Base-by-base conservation (phyloP, 345 rosid species). In the Euphorbia lathyris region DNA sequence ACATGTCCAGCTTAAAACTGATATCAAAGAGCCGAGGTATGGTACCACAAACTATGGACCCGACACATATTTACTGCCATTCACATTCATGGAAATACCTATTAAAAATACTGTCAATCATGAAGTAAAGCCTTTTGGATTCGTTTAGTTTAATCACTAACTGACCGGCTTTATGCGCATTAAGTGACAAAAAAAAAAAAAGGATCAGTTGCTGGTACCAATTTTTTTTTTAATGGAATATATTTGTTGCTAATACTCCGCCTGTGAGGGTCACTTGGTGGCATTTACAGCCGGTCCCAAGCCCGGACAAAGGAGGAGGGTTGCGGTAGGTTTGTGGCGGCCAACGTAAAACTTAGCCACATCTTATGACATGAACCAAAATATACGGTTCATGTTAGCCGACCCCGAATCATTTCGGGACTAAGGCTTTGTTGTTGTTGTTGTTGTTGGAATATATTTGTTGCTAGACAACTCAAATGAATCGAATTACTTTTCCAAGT, bases 11-110 rank as follows among this genome's bases (percentile, higher is more conserved):
- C 96, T 95, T 72, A 87, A 80, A 84, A 70, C 79, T 57, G 94
- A 90, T 66, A 81, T 95, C 69, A 83, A 75, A 75, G 93, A 95
- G 82, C 99, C 99, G 78, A 95, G 98, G 99, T 95, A 72, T 81
- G 89, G 30, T 66, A 47, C 38, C 61, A 11, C 51, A 51, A 1
- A 38, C 36, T 50, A 42, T 14, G 29, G 16, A 13, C 23, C n/a
- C n/a, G 48, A 47, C 1, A 14, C 29, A 17, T 13, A 12, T 51
- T 51, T 4, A 38, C 51, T 40, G 30, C 51, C 29, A 61, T 0
- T 56, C 29, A 56, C 25, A 22, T 26, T 62, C 48, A 20, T 12
- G 42, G 51, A 29, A 42, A 9, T 40, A 5, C 43, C 11, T 40
- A 40, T 40, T 6, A 9, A 40, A 40, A 40, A 40, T 5, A 40